phyloP scores from a whole-genome alignment of 2,329 filamentous ascomycete genomes.

The Pseudofabraea citricarpa region DNA sequence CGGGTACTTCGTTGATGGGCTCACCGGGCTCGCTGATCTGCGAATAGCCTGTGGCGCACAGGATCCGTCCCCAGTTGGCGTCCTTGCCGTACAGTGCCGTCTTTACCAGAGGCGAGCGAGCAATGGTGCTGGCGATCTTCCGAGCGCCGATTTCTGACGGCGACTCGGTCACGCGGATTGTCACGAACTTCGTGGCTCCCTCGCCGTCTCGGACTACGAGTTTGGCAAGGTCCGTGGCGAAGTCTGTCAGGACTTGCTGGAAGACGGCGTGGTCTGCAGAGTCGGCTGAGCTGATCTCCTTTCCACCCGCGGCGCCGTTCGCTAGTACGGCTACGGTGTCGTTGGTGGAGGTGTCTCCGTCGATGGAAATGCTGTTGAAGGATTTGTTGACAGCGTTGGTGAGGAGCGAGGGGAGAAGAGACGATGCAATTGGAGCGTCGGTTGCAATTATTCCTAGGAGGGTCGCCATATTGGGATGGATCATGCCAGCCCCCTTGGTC shows the following conservation, averaged over 20 bases:
- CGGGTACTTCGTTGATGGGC: constrained; percentile 53
- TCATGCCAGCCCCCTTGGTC: constrained; percentile 98
- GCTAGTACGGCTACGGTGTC: constrained; percentile 93
- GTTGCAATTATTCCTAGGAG: constrained; percentile 89
- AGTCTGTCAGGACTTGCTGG: constrained; percentile 64
- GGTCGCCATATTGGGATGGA: constrained; percentile 98
- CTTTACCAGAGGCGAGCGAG: constrained; percentile 89
- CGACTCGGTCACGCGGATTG: constrained; percentile 76
- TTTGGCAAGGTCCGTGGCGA: constrained; percentile 81
- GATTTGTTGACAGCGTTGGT: constrained; percentile 72
- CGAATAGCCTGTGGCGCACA: constrained; percentile 88
- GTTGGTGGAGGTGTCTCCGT: constrained; percentile 96
- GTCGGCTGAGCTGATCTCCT: constrained; percentile 49
- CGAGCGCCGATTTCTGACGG: constrained; percentile 66
- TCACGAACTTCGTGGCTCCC: constrained; percentile 97
- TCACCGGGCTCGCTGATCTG: constrained; percentile 54
- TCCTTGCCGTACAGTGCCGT: constrained; percentile 96
- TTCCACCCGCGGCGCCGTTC: constrained; percentile 83
- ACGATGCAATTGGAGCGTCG: constrained; percentile 72
- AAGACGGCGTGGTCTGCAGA: constrained; percentile 67
- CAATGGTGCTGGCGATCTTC: constrained; percentile 81
- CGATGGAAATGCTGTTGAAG: constrained; percentile 96
- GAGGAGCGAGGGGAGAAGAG: constrained; percentile 65
- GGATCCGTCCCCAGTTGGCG: constrained; percentile 96
- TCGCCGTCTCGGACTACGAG: constrained; percentile 95